Conservation (phyloP, 805 yeast species). For the Jamesozyma hellenica region DNA sequence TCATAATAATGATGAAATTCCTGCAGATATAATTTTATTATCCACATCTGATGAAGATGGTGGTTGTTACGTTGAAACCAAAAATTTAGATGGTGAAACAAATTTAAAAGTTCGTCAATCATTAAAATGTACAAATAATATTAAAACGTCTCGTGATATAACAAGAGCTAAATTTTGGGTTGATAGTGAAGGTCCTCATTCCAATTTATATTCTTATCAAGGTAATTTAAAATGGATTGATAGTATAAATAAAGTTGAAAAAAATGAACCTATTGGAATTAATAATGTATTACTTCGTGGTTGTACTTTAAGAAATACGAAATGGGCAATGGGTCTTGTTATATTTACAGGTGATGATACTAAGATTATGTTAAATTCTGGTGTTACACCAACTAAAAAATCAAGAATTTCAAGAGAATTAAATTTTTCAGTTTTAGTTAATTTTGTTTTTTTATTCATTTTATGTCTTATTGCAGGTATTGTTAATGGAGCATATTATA, state of each 20-base stretch:
- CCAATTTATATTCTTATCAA: slow-evolving; percentile 65
- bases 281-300: slow-evolving; percentile 68
- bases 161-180: slow-evolving; percentile 49
- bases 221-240: slow-evolving; percentile 54
- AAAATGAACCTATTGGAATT: slow-evolving; percentile 57
- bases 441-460: slow-evolving; percentile 53
- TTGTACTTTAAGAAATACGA: slow-evolving; percentile 67
- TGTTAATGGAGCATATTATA: slow-evolving; percentile 60
- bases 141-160: slow-evolving; percentile 41
- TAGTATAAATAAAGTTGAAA: slow-evolving; percentile 8
- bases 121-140: slow-evolving; percentile 46
- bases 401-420: slow-evolving; percentile 67
- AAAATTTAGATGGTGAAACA: slow-evolving; percentile 74
- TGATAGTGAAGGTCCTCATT: slow-evolving; percentile 80
- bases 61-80: slow-evolving; percentile 69
- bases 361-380: slow-evolving; percentile 73
- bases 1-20: slow-evolving; percentile 67
- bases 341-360: slow-evolving; percentile 72
- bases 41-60: slow-evolving; percentile 62
- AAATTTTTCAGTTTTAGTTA: slow-evolving; percentile 57
- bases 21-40: slow-evolving; percentile 60
- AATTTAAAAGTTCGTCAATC: slow-evolving; percentile 70
- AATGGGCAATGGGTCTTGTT: slow-evolving; percentile 74
- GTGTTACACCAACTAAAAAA: slow-evolving; percentile 70
- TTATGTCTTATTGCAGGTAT: slow-evolving; percentile 63